Percentiles rank a stretch among this genome's conserved stretches.
Evolutionary conservation across 129 eudicot species (phyloP).

Genomic region (Centella asiatica): DNA sequence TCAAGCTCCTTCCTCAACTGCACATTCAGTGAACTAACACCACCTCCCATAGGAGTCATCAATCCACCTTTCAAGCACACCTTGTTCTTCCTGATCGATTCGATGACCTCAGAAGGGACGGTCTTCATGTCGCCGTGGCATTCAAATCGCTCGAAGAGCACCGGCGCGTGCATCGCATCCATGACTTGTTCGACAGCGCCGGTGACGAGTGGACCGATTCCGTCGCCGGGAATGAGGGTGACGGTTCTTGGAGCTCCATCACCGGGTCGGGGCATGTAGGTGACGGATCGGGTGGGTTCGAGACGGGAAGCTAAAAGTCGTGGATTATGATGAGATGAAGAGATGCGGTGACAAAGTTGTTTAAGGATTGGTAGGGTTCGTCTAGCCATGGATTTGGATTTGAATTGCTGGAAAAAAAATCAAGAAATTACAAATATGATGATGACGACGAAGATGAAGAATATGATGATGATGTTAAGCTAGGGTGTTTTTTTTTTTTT

Average conservation of each 20-base stretch:
- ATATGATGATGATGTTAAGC: no score
- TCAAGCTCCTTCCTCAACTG: constrained; percentile 81
- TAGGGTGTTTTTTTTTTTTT: no score
- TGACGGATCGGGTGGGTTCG: constrained; percentile 51
- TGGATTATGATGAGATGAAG: constrained; percentile 2
- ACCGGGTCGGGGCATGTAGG: constrained; percentile 99
- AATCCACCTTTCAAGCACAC: constrained; percentile 88
- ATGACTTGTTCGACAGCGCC: constrained; percentile 86
- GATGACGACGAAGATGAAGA: no score
- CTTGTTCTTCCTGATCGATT: constrained; percentile 66
- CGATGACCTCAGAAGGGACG: constrained; percentile 55
- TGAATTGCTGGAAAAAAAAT: not conserved
- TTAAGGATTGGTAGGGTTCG: constrained; percentile 42
- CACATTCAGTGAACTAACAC: constrained; percentile 79
- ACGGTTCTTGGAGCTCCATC: constrained; percentile 84
- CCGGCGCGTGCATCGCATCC: constrained; percentile 98
- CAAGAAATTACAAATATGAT: not conserved
- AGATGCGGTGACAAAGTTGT: constrained; percentile 19
- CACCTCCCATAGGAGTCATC: constrained; percentile 89
- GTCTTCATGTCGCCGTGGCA: constrained; percentile 75
- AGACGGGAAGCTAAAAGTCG: not conserved
- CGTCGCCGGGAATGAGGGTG: constrained; percentile 88
- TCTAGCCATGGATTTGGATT: constrained; percentile 25
- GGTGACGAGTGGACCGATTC: constrained; percentile 85
- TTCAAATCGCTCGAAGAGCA: constrained; percentile 65